Evolutionary conservation across 345 rosid species (phyloP).

Genomic region (Tarenaya hassleriana): DNA sequence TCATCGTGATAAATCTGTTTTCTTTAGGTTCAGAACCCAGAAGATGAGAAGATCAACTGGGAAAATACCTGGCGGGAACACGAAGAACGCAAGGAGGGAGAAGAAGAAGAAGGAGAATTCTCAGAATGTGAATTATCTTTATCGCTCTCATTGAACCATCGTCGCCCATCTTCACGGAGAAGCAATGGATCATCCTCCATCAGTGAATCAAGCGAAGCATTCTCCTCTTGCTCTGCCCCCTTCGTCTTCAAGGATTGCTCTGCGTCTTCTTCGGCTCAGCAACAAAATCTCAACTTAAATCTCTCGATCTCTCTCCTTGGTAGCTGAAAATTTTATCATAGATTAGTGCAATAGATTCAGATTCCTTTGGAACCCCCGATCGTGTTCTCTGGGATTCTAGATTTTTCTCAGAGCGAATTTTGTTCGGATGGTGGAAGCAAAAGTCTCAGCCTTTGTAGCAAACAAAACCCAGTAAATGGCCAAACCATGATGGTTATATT

Average conservation of each 20-base stretch:
- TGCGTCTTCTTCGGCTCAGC: constrained; percentile 29
- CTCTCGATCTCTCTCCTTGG: constrained; percentile 77
- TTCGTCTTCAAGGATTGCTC: constrained; percentile 33
- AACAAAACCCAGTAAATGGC: neutral
- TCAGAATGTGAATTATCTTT: constrained; percentile 51
- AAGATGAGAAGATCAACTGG: constrained; percentile 21
- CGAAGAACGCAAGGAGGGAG: constrained; percentile 12
- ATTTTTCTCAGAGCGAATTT: constrained; percentile 3
- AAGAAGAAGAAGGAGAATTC: constrained; percentile 26
- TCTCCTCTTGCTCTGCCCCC: constrained; percentile 44
- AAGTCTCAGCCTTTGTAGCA: neutral
- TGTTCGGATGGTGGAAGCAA: neutral
- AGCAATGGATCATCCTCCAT: constrained; percentile 42
- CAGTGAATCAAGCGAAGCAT: constrained; percentile 65
- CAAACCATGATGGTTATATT: no score
- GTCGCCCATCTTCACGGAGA: constrained; percentile 38
- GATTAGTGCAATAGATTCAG: neutral
- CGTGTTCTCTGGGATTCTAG: no score
- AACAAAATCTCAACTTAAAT: constrained; percentile 44
- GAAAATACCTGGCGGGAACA: constrained; percentile 10
- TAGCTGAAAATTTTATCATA: constrained; percentile 17
- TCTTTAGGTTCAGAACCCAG: constrained; percentile 26
- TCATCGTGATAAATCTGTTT: constrained; percentile 3
- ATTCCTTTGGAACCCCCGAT: no score
- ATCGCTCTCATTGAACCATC: constrained; percentile 44